Base-by-base conservation (phyloP, 441 rosid genomes). In the Syzygium syzygioides region DNA sequence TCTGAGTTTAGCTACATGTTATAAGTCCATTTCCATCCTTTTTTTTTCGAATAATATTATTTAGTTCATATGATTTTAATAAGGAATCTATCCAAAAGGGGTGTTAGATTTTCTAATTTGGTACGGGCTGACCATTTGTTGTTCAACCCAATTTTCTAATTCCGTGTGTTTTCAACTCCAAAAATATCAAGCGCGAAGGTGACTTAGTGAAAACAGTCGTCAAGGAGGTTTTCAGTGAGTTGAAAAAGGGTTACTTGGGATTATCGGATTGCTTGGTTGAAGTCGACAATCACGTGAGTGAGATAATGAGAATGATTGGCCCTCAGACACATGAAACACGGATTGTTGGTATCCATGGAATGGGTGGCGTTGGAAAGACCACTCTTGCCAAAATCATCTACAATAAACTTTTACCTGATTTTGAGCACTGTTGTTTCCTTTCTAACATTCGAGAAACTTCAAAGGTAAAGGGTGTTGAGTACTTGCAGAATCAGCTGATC, bases 321-420 rank as follows among this genome's bases (percentile, higher is more conserved):
- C n/a, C n/a, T n/a, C 8, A 12, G 13, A 6, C 9, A 25, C 15
- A 7, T 25, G 79, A 60, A 28, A 62, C 71, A 0, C 2, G 41
- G 3, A n/a, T 45, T 20, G 34, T 86, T 28, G 79, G 45, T 19
- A 86, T 60, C 1, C 9, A 59, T 86, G 87, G 87, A 30, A 66
- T 66, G 41, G 23, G 76, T 0, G 76, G 41, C 4, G 41, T 0
- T 17, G 25, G 23, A 66, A 37, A 60, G 79, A 60, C 87, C 54
- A 86, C 79, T 37, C 53, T 86, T 57, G 79, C 56, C 4, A 86
- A 60, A 62, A 57, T 86, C 1, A 59, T 86, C 53, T 86, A 86
- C 71, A 60, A 86, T 60, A 0, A 28, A 57, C 1, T 86, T 18
- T 86, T 15, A 11, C 5, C 23, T 59, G 0, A 60, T 32, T 86